Base-by-base conservation (phyloP, 2,329 filamentous ascomycete species). In the Aureobasidium melanogenum region DNA sequence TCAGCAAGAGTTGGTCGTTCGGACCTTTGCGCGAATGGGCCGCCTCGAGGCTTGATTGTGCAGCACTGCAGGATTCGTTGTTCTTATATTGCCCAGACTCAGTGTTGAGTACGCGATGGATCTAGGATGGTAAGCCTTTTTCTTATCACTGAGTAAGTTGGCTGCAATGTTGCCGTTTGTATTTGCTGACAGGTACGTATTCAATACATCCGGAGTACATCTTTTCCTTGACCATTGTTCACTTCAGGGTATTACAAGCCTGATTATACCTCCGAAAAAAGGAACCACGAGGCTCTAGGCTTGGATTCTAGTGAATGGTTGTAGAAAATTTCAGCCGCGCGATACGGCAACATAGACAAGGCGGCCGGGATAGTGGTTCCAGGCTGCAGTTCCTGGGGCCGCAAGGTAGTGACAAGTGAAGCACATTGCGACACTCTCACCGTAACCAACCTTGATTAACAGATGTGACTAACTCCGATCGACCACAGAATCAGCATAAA, bases 121-220 rank as follows among this genome's bases (percentile, higher is more conserved):
- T 41, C 26, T 32, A 43, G 24, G 43, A 43, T n/a, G 34, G 15
- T 28, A 55, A 12, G 48, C 24, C 14, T 8, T 22, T 41, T 47
- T 7, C 46, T 48, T 12, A n/a, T 19, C 19, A 43, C 39, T 22
- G 39, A 43, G 30, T 38, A 36, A 51, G 32, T 38, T 15, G 28
- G 2, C 46, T 50, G 46, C 26, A 39, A 54, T 15, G 15, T 54
- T 15, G 34, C 17, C 28, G 50, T 54, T 39, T 54, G 34, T 12
- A 39, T 12, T 12, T 54, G 50, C 50, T 54, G 50, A 54, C 50
- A 54, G 28, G 34, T 54, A 54, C 50, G 50, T 54, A 28, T 30
- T 54, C 22, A 17, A 15, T 17, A n/a, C 34, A 12, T 28, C 17
- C 30, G 34, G 19, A 55, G 17, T 32, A 55, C 12, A 19, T 24